Conservation (phyloP, 2,329 filamentous ascomycete genomes). For the Cyphellophora attinorum region DNA sequence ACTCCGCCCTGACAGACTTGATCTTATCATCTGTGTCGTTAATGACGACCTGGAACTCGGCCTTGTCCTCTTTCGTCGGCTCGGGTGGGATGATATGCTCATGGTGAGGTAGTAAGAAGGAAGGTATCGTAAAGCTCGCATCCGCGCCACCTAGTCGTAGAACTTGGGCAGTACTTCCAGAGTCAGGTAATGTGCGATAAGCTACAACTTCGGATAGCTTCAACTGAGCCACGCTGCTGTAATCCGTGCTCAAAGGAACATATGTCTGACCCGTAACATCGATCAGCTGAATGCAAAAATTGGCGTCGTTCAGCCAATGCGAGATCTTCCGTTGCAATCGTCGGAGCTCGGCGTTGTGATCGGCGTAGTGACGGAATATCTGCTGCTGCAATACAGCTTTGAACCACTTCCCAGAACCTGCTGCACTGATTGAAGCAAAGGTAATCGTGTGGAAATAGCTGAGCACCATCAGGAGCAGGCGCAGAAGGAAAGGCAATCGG, state of each 20-base stretch:
- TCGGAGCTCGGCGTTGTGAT: slow-evolving; percentile 34
- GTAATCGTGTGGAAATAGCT: slow-evolving; percentile 44
- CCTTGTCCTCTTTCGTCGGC: slow-evolving; percentile 25
- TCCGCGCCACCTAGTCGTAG: slow-evolving; percentile 43
- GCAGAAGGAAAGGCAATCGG: slow-evolving; percentile 39
- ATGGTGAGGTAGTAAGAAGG: slow-evolving; percentile 44
- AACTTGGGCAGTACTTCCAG: slow-evolving; percentile 37
- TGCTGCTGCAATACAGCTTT: slow-evolving; percentile 36
- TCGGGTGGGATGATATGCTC: slow-evolving; percentile 40
- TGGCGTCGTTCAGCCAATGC: slow-evolving; percentile 42
- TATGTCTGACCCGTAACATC: slow-evolving; percentile 35
- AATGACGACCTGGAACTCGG: slow-evolving; percentile 28
- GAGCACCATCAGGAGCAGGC: slow-evolving; percentile 38
- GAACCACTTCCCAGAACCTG: slow-evolving; percentile 42
- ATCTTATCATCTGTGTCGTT: slow-evolving; percentile 34
- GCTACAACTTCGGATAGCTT: slow-evolving; percentile 40
- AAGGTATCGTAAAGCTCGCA: slow-evolving; percentile 38
- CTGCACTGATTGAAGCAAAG: slow-evolving; percentile 40
- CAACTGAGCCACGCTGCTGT: slow-evolving; percentile 38
- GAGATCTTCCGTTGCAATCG: slow-evolving; percentile 37
- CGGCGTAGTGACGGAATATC: slow-evolving; percentile 40
- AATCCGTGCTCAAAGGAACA: slow-evolving; percentile 39
- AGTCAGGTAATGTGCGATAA: slow-evolving; percentile 36
- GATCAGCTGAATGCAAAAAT: slow-evolving; percentile 41
- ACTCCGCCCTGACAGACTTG: slow-evolving; percentile 30